Conservation (phyloP, 1,284 basidiomycete species). For the Marasmius fiardii region DNA sequence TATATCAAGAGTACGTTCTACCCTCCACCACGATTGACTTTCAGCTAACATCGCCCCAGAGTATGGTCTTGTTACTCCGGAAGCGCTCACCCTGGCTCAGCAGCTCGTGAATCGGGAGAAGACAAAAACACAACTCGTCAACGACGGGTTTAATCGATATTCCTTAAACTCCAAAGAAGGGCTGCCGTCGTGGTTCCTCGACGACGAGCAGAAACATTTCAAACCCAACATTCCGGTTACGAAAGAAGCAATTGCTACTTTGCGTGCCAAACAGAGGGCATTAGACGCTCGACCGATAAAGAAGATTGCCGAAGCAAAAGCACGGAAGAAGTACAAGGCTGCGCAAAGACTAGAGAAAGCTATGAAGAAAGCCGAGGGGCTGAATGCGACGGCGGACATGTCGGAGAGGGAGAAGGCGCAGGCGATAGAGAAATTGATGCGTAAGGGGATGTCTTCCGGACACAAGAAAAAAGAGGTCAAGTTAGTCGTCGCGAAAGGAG, state of each 20-base stretch:
- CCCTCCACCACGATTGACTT: slow-evolving; percentile 7
- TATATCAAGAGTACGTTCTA: slow-evolving; percentile 65
- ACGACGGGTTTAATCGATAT: slow-evolving; percentile 95
- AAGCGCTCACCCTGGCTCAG: slow-evolving; percentile 91
- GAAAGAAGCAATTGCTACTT: slow-evolving; percentile 88
- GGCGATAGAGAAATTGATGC: slow-evolving; percentile 91
- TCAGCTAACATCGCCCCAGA: slow-evolving; percentile 41
- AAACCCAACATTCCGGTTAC: slow-evolving; percentile 95
- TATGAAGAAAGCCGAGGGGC: slow-evolving; percentile 94
- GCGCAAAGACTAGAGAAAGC: slow-evolving; percentile 86
- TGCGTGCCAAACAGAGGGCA: slow-evolving; percentile 90
- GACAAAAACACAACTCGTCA: slow-evolving; percentile 87
- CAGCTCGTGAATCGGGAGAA: slow-evolving; percentile 90
- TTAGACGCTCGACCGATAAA: slow-evolving; percentile 98
- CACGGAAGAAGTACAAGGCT: slow-evolving; percentile 93
- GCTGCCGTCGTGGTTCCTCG: slow-evolving; percentile 95
- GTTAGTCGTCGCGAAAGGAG: slow-evolving; percentile 90
- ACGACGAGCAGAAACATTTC: slow-evolving; percentile 94
- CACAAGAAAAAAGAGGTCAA: slow-evolving; percentile 82
- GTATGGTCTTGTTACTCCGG: slow-evolving; percentile 84
- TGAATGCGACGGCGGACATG: slow-evolving; percentile 88
- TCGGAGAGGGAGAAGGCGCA: slow-evolving; percentile 94
- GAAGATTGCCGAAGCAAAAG: slow-evolving; percentile 98
- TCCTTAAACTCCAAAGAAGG: slow-evolving; percentile 90
- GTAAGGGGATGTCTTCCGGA: slow-evolving; percentile 66